Base-by-base conservation (phyloP, 2,329 filamentous ascomycete genomes). In the Xylariaceae sp. region DNA sequence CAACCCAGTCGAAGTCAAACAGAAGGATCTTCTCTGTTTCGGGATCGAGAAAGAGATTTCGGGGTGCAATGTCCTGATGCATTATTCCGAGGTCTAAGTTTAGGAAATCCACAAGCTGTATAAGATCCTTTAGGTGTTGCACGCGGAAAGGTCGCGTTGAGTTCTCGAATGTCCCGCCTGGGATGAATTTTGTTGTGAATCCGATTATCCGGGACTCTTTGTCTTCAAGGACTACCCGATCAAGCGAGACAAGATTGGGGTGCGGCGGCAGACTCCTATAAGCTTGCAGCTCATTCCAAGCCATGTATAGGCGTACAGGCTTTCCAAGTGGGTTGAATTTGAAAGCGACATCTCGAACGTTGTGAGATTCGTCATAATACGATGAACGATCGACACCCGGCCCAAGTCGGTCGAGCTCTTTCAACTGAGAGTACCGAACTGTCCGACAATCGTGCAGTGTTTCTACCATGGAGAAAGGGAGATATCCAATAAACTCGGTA, bases 171-270 rank as follows among this genome's bases (percentile, higher is more conserved):
- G 38, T 48, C 14, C 39, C 45, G 28, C 45, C 45, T 28, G 22
- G 2, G 34, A 47, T 47, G 16, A 14, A 38, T 5, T 13, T 16
- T 14, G 5, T 38, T 13, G 46, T 48, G 38, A 48, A 48, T 28
- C 38, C 46, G 34, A 48, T 19, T 14, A 48, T 18, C 16, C 46
- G 46, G 33, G 36, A 42, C 33, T 42, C 45, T 16, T 13, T 17
- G 18, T 47, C 36, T 16, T 41, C 19, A 12, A 49, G 22, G n/a
- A 44, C 33, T 14, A 50, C 36, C 47, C 42, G 5, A 45, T 38
- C 34, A 38, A 38, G 16, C 17, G 38, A 36, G 45, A 34, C 39
- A 51, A 50, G 50, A 42, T 50, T 40, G 45, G 48, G 36, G 51
- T 40, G 36, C 11, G 33, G 31, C 14, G 38, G 36, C 22, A 44